A percentile compares a stretch with the other conserved stretches of the same genome.
These are phyloP conservation scores for Sporothrix variecibatus DNA, from an alignment of 2,329 filamentous ascomycete species.

Conservation along the genomic window DNA sequence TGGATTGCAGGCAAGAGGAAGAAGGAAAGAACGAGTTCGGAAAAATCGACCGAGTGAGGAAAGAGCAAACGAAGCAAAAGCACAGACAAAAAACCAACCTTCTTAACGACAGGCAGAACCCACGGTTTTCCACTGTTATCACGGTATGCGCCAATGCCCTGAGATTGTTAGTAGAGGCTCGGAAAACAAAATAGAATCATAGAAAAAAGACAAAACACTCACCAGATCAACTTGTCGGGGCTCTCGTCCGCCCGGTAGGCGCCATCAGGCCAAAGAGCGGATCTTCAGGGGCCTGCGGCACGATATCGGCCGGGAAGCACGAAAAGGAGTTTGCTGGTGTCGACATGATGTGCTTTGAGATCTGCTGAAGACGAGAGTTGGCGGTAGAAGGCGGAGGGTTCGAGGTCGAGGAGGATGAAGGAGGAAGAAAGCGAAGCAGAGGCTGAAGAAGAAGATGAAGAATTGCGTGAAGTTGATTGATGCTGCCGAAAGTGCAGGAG, in stretches of 20 bases:
- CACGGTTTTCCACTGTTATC: constrained; percentile 96
- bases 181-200: neutral
- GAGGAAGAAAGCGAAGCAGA: neutral
- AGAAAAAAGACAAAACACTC: constrained; percentile 39
- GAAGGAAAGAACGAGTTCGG: neutral
- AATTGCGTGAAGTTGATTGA: constrained; percentile 15
- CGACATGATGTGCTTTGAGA: constrained; percentile 71
- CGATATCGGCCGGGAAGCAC: constrained; percentile 72
- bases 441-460: constrained; percentile 18
- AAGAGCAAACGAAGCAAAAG: neutral
- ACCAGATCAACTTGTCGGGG: constrained; percentile 85
- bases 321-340: constrained; percentile 51
- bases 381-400: constrained; percentile 21
- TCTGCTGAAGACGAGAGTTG: constrained; percentile 57
- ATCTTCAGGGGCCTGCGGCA: constrained; percentile 92
- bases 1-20: neutral
- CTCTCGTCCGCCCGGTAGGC: constrained; percentile 79
- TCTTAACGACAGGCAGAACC: constrained; percentile 94
- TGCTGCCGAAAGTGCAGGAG: constrained; percentile 15
- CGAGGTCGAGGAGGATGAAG: constrained; percentile 23
- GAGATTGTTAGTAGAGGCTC: neutral
- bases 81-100: constrained; percentile 59
- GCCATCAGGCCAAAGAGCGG: constrained; percentile 88
- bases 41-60: constrained; percentile 1
- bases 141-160: constrained; percentile 87